A percentile compares a stretch with the other conserved stretches of the same genome.
phyloP scores from a whole-genome alignment of 2,329 filamentous ascomycete species.

The Aureobasidium pullulans region DNA sequence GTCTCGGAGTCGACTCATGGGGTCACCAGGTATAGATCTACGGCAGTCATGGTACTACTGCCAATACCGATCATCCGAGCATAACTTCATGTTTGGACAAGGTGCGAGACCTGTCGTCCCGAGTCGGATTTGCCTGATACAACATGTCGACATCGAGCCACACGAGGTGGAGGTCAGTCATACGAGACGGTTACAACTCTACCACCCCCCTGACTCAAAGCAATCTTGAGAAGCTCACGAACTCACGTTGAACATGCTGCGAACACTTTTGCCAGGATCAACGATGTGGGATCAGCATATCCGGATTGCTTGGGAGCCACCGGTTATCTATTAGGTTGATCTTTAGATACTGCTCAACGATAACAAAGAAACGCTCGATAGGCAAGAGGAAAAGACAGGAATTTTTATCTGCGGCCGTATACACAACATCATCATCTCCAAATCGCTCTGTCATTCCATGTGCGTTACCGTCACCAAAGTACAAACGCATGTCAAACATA shows the following conservation, averaged over 20 bases:
- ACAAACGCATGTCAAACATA: not conserved
- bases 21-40: too few relatives aligned
- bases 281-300: not conserved
- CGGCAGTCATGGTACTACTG: too few relatives aligned
- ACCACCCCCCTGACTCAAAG: not conserved
- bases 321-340: not conserved
- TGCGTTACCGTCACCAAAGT: not conserved
- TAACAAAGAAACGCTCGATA: not conserved
- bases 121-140: too few relatives aligned
- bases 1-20: not conserved
- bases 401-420: not conserved
- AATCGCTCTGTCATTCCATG: not conserved
- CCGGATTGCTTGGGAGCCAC: not conserved
- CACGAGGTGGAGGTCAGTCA: not conserved
- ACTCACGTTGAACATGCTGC: not conserved
- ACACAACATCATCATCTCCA: not conserved
- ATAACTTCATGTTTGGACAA: too few relatives aligned
- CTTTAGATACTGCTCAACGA: conserved; percentile 6
- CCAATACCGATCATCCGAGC: too few relatives aligned
- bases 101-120: too few relatives aligned
- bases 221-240: not conserved
- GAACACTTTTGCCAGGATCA: not conserved
- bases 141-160: not conserved
- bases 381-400: not conserved
- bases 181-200: not conserved